These are phyloP conservation scores for Rhodotorula sp. DNA, from an alignment of 1,284 basidiomycete genomes.

Conservation along the genomic window DNA sequence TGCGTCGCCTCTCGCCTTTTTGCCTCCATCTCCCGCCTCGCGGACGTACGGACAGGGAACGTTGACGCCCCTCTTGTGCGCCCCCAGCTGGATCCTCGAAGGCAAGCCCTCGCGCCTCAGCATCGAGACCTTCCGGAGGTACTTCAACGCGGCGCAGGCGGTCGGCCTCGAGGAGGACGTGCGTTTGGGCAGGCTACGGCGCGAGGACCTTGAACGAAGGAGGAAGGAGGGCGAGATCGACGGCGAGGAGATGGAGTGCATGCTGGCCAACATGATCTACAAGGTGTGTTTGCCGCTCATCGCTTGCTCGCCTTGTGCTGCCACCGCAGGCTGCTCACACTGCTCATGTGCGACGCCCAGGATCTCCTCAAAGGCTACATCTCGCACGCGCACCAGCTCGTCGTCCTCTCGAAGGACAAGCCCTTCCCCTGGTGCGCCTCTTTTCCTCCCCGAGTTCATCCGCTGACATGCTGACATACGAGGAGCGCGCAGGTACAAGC, in stretches of 20 bases:
- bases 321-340: neutral
- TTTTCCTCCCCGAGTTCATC: neutral
- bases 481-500: conserved; percentile 5
- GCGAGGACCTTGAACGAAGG: conserved; percentile 49
- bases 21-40: neutral
- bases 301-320: neutral
- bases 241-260: conserved; percentile 85
- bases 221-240: conserved; percentile 48
- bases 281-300: conserved; percentile 54
- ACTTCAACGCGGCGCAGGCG: conserved; percentile 25
- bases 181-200: conserved; percentile 1
- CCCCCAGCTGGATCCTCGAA: conserved; percentile 70
- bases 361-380: conserved; percentile 94
- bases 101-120: conserved; percentile 74
- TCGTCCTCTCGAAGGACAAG: conserved; percentile 78
- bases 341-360: conserved; percentile 38
- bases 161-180: neutral
- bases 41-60: neutral
- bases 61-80: conserved; percentile 1
- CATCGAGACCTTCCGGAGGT: conserved; percentile 68
- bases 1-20: conserved; percentile 55
- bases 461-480: neutral
- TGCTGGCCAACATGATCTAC: conserved; percentile 90
- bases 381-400: conserved; percentile 88
- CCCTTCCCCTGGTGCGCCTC: conserved; percentile 66